Evolutionary conservation across 345 rosid species (phyloP), one percentile per base, ranked within the genome.

Genomic region (Eucalyptus victrix): DNA sequence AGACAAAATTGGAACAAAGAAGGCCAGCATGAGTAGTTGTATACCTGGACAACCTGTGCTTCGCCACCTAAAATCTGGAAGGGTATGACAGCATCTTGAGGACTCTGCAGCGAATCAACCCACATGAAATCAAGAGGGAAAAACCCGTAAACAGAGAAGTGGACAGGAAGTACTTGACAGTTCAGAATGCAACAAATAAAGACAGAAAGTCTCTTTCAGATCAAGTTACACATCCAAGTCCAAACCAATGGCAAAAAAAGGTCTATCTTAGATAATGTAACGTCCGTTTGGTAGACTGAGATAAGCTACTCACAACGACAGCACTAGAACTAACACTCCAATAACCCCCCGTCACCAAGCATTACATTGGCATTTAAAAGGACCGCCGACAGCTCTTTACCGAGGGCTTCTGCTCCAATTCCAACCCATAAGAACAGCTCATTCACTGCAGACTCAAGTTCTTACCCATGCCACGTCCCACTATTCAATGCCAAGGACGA

Each of bases 31-130:
- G 26, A 40, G 45, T 50, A 54, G 17, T 28, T 85, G 50, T 89
- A 18, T 89, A 98, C 99, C 99, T 97, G 99, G 92, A 96, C 95
- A 85, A 98, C 94, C 88, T 98, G 99, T 49, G 99, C 99, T 95
- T 98, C 99, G 90, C 99, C 99, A 87, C 99, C 99, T 91, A 98
- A 91, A 91, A 98, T 97, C 90, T 98, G 99, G 92, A 97, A 98
- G 24, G 99, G 96, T 87, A 94, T 94, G 88, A 98, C 86, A 11
- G 94, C 96, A 92, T 96, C 99, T 91, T 97, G 96, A 72, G 93
- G 99, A 93, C 96, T 97, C 99, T 97, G 92, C 93, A 91, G 42
- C 37, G 87, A 86, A 92, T 65, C 86, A 89, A 49, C 86, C 54
- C 88, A 72, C 81, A 62, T 76, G 89, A 65, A 60, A 65, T 83